Base-by-base conservation (phyloP, 352 stramenopile genomes). In the Phytophthora macrochlamydospora region DNA sequence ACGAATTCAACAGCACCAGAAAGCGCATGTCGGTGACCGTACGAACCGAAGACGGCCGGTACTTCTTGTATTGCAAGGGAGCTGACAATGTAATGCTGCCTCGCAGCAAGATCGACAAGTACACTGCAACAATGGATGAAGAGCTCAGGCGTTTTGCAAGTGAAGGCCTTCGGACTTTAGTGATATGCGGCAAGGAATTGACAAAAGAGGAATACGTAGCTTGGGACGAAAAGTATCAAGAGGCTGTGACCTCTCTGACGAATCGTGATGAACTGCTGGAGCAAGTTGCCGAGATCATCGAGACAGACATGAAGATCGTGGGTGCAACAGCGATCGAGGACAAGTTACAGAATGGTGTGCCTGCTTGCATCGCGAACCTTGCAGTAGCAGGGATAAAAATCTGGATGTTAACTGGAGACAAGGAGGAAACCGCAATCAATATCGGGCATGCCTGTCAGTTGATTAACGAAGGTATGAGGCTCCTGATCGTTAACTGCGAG, bases 21-120 rank as follows among this genome's bases (percentile, higher is more conserved):
- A 99, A 99, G 79, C 79, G 98, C 59, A 99, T 99, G 97, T 99
- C 94, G 7, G 92, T 99, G 28, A 75, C 99, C 18, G 75, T 98
- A 14, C 82, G 89, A 11, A 80, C 68, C 1, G 64, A 73, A 3
- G 75, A 85, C 5, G 49, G 75, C 7, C 64, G 67, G 6, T 86
- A 86, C 33, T 67, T 89, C 2, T 49, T 93, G 3, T 91, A 77
- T 31, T 90, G 81, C 71, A 96, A 96, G 52, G 89, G 89, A 1
- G 87, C 89, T 5, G 90, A 97, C 67, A 95, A 90, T 58, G 81
- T 96, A 12, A 95, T 97, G 73, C 72, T 94, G n/a, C 78, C 82
- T 24, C 83, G 87, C 5, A 82, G 75, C 30, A 60, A 62, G 11
- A 24, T 54, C 0, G 77, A 87, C 38, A 33, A 63, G 35, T 65